Evolutionary conservation across 1,139 yeast species (phyloP).

Genomic region (Candida sojae): DNA sequence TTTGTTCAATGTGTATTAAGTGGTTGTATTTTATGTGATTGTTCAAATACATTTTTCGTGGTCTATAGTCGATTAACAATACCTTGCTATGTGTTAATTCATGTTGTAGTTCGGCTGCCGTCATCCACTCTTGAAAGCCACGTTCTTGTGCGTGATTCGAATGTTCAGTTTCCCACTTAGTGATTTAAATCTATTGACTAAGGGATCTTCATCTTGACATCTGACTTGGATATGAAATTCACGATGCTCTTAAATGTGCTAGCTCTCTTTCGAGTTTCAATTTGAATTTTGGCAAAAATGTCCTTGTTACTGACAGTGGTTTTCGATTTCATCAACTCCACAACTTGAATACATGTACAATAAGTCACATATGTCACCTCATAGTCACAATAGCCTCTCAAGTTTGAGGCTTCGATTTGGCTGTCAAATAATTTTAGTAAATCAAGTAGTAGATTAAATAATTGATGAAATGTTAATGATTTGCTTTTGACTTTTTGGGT

Average conservation of each 20-base stretch:
- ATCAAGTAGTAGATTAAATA: conserved; percentile 23
- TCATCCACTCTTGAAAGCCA: conserved; percentile 4
- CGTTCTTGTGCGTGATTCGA: background rate
- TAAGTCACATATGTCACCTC: conserved; percentile 38
- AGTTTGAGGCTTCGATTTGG: conserved; percentile 28
- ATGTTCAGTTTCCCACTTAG: conserved; percentile 7
- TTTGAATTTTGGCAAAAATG: conserved; percentile 21
- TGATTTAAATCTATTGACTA: conserved; percentile 22
- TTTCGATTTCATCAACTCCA: conserved; percentile 12
- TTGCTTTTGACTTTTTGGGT: conserved; percentile 2
- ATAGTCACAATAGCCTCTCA: conserved; percentile 39
- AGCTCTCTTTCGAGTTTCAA: conserved; percentile 23
- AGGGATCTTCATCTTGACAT: conserved; percentile 19
- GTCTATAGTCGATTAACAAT: conserved; percentile 67
- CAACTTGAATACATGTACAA: conserved; percentile 14
- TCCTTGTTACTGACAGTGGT: conserved; percentile 19
- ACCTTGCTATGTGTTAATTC: conserved; percentile 16
- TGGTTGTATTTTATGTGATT: conserved; percentile 60
- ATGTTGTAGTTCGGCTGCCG: conserved; percentile 9
- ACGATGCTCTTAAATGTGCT: conserved; percentile 12
- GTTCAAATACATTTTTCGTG: conserved; percentile 55
- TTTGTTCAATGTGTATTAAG: conserved; percentile 72
- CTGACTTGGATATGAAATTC: background rate
- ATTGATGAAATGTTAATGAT: conserved; percentile 4
- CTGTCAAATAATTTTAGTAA: conserved; percentile 37